A percentile compares a stretch with the other conserved stretches of the same genome.
Evolutionary conservation across 208 protist species (phyloP).

Genomic region (Trypanosoma congolense): DNA sequence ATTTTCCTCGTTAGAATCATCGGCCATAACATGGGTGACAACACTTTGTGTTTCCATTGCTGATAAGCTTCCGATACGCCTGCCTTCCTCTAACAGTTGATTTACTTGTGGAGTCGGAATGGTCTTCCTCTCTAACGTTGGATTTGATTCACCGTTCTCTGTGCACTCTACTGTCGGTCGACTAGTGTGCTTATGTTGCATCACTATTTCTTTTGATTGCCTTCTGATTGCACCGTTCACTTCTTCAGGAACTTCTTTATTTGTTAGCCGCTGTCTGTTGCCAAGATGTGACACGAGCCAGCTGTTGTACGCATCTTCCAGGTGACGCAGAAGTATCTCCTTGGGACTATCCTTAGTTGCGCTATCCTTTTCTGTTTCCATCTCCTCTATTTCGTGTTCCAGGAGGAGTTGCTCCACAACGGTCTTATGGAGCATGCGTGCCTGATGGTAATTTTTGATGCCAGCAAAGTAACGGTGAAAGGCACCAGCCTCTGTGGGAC

Average conservation of each 20-base stretch:
- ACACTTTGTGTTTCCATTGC: no score
- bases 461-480: conserved; percentile 16
- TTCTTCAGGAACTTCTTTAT: background rate
- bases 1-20: no score
- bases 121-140: no score
- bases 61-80: no score
- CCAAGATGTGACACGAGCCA: background rate
- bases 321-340: background rate
- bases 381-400: conserved; percentile 9
- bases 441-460: conserved; percentile 17
- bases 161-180: no score
- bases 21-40: no score
- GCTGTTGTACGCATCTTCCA: background rate
- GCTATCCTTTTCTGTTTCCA: background rate
- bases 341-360: background rate
- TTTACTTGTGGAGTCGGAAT: no score
- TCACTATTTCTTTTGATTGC: no score
- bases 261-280: conserved; percentile 1
- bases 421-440: conserved; percentile 13
- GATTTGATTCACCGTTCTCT: no score
- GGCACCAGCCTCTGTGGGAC: background rate
- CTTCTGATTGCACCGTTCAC: no score
- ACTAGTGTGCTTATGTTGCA: no score
- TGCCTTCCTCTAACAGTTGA: no score
- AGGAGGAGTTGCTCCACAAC: conserved; percentile 10